These are phyloP conservation scores for Morella rubra DNA, from an alignment of 306 rosid genomes.

Conservation along the genomic window DNA sequence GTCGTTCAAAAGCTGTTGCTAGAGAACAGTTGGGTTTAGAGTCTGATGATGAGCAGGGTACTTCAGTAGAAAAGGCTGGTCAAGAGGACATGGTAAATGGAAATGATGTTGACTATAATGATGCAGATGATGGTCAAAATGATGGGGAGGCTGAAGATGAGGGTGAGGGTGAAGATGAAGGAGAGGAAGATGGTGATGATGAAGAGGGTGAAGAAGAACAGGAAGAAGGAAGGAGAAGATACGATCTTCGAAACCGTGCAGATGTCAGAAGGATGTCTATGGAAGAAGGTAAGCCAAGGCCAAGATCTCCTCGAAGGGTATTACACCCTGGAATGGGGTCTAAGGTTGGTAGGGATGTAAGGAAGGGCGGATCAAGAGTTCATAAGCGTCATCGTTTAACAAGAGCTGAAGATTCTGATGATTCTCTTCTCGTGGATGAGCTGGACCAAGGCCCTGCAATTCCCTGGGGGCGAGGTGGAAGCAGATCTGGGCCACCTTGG, in stretches of 20 bases:
- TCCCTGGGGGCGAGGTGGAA: slow-evolving; percentile 93
- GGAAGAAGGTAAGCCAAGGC: slow-evolving; percentile 74
- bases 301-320: slow-evolving; percentile 89
- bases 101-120: slow-evolving; percentile 74
- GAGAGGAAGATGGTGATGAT: slow-evolving; percentile 58
- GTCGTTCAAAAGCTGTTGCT: slow-evolving; percentile 53
- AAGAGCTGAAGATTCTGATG: slow-evolving; percentile 92
- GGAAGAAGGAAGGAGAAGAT: slow-evolving; percentile 88
- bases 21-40: slow-evolving; percentile 49
- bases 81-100: slow-evolving; percentile 88
- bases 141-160: slow-evolving; percentile 58
- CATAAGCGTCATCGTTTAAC: slow-evolving; percentile 86
- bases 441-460: slow-evolving; percentile 92
- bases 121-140: slow-evolving; percentile 78
- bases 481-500: slow-evolving; percentile 88
- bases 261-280: slow-evolving; percentile 84
- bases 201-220: slow-evolving; percentile 89
- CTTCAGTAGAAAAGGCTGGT: slow-evolving; percentile 68
- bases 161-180: slow-evolving; percentile 34
- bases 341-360: slow-evolving; percentile 81
- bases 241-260: slow-evolving; percentile 92
- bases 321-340: slow-evolving; percentile 92
- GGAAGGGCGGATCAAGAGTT: slow-evolving; percentile 90
- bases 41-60: slow-evolving; percentile 69
- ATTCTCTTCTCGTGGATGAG: slow-evolving; percentile 96